These are phyloP conservation scores for Podila epicladia DNA, from an alignment of 192 early-diverging fungal genomes.

Conservation along the genomic window DNA sequence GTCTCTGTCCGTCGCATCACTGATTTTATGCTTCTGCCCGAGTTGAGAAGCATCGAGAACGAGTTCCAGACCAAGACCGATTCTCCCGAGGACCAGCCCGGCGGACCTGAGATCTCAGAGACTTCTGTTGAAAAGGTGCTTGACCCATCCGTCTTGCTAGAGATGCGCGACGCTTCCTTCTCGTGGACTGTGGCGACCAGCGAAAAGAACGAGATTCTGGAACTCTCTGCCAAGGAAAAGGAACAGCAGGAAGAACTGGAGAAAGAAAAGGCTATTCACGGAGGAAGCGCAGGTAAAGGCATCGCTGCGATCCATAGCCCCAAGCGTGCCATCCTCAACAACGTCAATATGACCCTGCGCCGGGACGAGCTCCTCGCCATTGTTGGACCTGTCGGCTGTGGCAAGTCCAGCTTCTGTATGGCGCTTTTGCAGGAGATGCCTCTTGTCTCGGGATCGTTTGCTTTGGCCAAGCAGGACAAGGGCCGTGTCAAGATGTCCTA, in stretches of 20 bases:
- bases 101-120: constrained; percentile 4
- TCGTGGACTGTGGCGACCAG: constrained; percentile 30
- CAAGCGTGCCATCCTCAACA: constrained; percentile 46
- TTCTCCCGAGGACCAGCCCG: background rate
- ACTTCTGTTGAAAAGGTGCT: constrained; percentile 1
- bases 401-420: constrained; percentile 59
- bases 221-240: constrained; percentile 32
- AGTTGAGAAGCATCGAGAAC: constrained; percentile 41
- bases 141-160: constrained; percentile 20
- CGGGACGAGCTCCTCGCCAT: constrained; percentile 48
- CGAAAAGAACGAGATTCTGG: constrained; percentile 32
- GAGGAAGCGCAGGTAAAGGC: background rate
- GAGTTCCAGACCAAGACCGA: constrained; percentile 17
- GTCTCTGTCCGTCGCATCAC: constrained; percentile 50
- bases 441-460: constrained; percentile 53
- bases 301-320: constrained; percentile 10
- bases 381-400: constrained; percentile 57
- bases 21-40: constrained; percentile 51
- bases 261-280: background rate
- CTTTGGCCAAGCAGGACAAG: constrained; percentile 15
- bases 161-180: constrained; percentile 45
- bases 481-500: constrained; percentile 57
- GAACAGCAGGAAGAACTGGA: constrained; percentile 3
- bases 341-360: constrained; percentile 38
- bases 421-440: constrained; percentile 55